phyloP scores from a whole-genome alignment of 108 stramenopile genomes.

The Craspedostauros australis region DNA sequence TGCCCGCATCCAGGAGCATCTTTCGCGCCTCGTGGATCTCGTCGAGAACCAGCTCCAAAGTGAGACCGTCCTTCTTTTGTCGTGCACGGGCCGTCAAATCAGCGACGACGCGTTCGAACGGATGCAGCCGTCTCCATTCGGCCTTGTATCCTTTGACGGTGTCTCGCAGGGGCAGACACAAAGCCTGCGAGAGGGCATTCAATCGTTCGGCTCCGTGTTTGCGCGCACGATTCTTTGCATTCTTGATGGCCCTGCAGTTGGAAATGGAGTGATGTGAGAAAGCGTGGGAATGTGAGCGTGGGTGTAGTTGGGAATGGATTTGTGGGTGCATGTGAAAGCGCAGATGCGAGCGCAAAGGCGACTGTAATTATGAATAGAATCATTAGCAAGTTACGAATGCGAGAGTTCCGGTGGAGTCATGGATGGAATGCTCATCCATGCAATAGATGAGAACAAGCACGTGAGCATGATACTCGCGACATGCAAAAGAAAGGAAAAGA shows the following conservation, averaged over 20 bases:
- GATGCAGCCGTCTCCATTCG: slow-evolving; percentile 76
- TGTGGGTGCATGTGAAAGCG: background rate
- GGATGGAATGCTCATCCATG: too few species aligned
- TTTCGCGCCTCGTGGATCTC: slow-evolving; percentile 85
- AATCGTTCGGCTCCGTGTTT: slow-evolving; percentile 76
- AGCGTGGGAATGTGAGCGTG: background rate
- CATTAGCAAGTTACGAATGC: too few species aligned
- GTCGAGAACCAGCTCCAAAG: slow-evolving; percentile 41
- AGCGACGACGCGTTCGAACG: slow-evolving; percentile 90
- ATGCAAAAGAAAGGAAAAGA: background rate
- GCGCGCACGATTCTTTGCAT: slow-evolving; percentile 55
- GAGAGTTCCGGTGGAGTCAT: too few species aligned
- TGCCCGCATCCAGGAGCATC: slow-evolving; percentile 58
- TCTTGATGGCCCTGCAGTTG: slow-evolving; percentile 19
- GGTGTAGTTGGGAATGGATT: background rate
- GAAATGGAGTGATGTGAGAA: too few species aligned
- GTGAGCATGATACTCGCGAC: too few species aligned
- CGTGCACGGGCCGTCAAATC: slow-evolving; percentile 80
- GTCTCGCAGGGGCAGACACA: slow-evolving; percentile 80
- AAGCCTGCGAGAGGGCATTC: slow-evolving; percentile 65
- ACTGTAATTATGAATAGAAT: background rate
- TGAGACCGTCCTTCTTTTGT: slow-evolving; percentile 71
- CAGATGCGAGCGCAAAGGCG: too few species aligned
- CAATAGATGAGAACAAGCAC: too few species aligned
- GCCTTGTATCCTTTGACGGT: slow-evolving; percentile 68